These are phyloP conservation scores for Neurospora tetrasperma DNA, from an alignment of 495 filamentous ascomycete species.

Conservation along the genomic window DNA sequence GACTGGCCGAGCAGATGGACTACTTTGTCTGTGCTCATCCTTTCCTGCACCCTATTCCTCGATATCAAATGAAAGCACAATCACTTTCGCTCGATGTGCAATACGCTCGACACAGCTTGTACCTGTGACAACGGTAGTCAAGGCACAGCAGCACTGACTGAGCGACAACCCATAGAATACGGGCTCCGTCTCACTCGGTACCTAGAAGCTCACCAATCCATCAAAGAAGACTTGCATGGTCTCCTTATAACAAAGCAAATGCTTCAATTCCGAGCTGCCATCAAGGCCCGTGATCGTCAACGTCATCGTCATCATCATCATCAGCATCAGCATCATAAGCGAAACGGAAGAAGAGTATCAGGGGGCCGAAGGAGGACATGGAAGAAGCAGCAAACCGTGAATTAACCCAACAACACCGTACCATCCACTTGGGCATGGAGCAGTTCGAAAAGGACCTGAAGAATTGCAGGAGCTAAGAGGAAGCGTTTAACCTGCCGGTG, in stretches of 20 bases:
- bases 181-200: slow-evolving; percentile 57
- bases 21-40: slow-evolving; percentile 43
- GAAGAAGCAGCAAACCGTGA: slow-evolving; percentile 26
- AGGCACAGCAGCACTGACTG: slow-evolving; percentile 30
- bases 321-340: no score
- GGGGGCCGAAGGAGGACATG: neutral
- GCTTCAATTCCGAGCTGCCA: slow-evolving; percentile 55
- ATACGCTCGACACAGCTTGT: slow-evolving; percentile 52
- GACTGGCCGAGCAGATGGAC: slow-evolving; percentile 69
- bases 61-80: slow-evolving; percentile 43
- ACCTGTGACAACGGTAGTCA: slow-evolving; percentile 34
- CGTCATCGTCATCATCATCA: neutral
- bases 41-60: slow-evolving; percentile 2
- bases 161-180: slow-evolving; percentile 46
- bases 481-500: slow-evolving; percentile 56
- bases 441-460: slow-evolving; percentile 57
- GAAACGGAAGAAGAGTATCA: neutral
- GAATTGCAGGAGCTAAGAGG: slow-evolving; percentile 51
- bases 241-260: slow-evolving; percentile 66
- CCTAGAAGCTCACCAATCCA: slow-evolving; percentile 67
- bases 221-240: slow-evolving; percentile 78
- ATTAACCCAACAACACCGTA: slow-evolving; percentile 64
- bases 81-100: slow-evolving; percentile 67
- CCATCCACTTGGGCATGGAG: slow-evolving; percentile 76
- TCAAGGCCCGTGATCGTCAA: neutral